Percentiles rank a stretch among this genome's conserved stretches.
phyloP scores from a whole-genome alignment of 2,329 filamentous ascomycete genomes.

The Sclerotinia nivalis region DNA sequence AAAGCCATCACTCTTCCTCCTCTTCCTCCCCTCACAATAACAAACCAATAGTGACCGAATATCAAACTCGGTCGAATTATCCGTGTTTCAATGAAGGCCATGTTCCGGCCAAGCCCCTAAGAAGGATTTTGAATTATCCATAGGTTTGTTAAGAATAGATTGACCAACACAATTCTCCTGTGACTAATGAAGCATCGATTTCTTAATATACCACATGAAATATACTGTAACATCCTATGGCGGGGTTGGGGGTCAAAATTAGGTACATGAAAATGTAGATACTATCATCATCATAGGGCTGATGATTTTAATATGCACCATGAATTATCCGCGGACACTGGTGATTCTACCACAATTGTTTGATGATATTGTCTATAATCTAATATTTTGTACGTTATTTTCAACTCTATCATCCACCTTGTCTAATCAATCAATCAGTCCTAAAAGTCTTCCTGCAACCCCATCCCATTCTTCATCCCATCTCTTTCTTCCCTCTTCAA shows the following conservation, averaged over 20 bases:
- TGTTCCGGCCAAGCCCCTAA: neutral
- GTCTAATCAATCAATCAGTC: slow-evolving; percentile 31
- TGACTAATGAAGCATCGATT: too few species aligned
- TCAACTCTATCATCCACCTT: neutral
- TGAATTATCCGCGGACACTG: neutral
- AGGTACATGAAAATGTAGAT: neutral
- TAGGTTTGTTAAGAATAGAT: neutral
- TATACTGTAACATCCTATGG: neutral
- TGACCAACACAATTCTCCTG: too few species aligned
- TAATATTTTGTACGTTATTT: neutral
- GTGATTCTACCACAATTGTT: neutral
- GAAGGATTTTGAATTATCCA: neutral
- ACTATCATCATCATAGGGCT: slow-evolving; percentile 3
- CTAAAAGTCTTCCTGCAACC: slow-evolving; percentile 73
- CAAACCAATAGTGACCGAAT: neutral
- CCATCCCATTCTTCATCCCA: slow-evolving; percentile 95
- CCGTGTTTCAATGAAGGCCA: neutral
- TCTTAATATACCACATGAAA: neutral
- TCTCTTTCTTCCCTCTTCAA: slow-evolving; percentile 70
- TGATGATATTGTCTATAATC: neutral
- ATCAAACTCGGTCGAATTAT: neutral
- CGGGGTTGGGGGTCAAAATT: neutral
- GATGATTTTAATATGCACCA: neutral
- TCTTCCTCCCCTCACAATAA: neutral
- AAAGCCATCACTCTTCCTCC: neutral